phyloP scores from a whole-genome alignment of 2,329 filamentous ascomycete species.

The Aspergillus intermedius region DNA sequence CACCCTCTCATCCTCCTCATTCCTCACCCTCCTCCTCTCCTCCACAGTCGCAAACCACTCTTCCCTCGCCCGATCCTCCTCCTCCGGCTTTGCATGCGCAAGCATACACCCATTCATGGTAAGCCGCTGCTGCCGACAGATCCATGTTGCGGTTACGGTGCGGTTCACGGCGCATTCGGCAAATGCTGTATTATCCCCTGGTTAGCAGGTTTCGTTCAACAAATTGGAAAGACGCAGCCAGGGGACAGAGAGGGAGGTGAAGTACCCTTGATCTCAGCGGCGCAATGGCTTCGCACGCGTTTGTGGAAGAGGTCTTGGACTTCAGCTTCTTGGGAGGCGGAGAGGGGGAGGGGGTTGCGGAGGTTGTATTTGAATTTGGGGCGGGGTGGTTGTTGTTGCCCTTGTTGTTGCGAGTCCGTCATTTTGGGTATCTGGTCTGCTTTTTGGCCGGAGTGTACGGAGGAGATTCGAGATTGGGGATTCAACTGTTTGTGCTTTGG shows the following conservation, averaged over 20 bases:
- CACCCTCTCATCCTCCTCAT: slow-evolving; percentile 49
- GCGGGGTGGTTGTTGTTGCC: slow-evolving; percentile 14
- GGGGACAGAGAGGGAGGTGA: neutral
- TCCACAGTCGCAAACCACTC: slow-evolving; percentile 84
- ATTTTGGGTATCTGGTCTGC: slow-evolving; percentile 1
- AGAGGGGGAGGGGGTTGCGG: slow-evolving; percentile 75
- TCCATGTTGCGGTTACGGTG: slow-evolving; percentile 81
- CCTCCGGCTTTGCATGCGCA: slow-evolving; percentile 70
- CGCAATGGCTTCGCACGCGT: slow-evolving; percentile 68
- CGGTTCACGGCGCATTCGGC: slow-evolving; percentile 81
- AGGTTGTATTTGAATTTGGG: slow-evolving; percentile 31
- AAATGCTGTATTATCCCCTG: slow-evolving; percentile 59
- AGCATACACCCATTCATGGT: slow-evolving; percentile 95
- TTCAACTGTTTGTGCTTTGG: too few relatives aligned
- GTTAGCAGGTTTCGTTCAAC: slow-evolving; percentile 2
- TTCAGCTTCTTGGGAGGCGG: slow-evolving; percentile 72
- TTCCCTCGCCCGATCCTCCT: slow-evolving; percentile 80
- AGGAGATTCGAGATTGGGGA: neutral
- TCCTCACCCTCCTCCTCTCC: slow-evolving; percentile 61
- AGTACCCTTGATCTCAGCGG: slow-evolving; percentile 68
- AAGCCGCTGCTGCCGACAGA: slow-evolving; percentile 70
- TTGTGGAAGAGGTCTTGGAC: slow-evolving; percentile 76
- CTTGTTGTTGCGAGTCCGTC: slow-evolving; percentile 15
- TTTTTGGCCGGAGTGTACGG: neutral
- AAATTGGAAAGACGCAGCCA: too few relatives aligned